These are phyloP conservation scores for Acanthamoeba polyphaga DNA, from an alignment of 208 protist species.

Conservation along the genomic window DNA sequence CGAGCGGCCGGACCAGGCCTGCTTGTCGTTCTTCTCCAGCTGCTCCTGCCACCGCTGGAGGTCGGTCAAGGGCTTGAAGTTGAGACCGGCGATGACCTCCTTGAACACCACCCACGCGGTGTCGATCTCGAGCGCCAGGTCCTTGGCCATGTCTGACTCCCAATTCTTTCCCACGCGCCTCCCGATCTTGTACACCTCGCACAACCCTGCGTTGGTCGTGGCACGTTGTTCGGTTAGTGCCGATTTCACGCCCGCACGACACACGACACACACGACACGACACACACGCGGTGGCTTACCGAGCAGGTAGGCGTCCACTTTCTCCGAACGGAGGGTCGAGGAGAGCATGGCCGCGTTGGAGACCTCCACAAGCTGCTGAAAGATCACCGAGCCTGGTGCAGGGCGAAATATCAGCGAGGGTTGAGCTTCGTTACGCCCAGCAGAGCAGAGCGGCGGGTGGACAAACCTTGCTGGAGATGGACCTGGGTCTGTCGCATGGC, in stretches of 20 bases:
- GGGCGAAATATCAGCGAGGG: no score
- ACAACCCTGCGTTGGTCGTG: not conserved
- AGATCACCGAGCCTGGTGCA: not conserved
- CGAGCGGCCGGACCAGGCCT: not conserved
- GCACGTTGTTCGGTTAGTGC: not conserved
- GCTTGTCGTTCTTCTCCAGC: not conserved
- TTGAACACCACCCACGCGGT: slow-evolving; percentile 1
- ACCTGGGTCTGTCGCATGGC: not conserved
- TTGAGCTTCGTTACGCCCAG: not conserved
- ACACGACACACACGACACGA: no score
- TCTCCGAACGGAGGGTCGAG: not conserved
- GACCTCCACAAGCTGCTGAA: slow-evolving; percentile 8
- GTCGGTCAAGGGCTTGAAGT: not conserved
- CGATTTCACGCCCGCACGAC: no score
- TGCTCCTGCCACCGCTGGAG: slow-evolving; percentile 25
- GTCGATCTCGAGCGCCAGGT: not conserved
- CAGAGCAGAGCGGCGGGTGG: not conserved
- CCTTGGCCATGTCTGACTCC: not conserved
- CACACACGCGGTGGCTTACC: not conserved
- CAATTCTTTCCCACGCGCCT: not conserved
- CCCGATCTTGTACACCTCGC: slow-evolving; percentile 39
- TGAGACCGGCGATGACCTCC: slow-evolving; percentile 10
- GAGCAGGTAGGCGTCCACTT: not conserved
- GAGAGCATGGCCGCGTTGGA: not conserved
- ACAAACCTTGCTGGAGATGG: not conserved